phyloP scores from a whole-genome alignment of 495 filamentous ascomycete species.

The Evansstolkia leycettana region DNA sequence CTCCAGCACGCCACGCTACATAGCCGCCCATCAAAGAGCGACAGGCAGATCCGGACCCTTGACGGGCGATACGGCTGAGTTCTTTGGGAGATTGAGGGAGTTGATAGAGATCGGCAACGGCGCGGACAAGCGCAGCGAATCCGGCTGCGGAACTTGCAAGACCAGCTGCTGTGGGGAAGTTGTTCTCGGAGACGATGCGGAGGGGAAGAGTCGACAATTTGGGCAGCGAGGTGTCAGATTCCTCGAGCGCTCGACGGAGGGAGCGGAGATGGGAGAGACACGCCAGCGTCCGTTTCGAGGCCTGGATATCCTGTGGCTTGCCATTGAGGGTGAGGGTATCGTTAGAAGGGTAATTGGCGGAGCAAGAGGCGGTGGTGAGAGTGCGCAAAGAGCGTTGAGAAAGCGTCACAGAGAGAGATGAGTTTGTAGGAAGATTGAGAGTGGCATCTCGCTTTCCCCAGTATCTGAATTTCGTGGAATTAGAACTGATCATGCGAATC shows the following conservation, averaged over 20 bases:
- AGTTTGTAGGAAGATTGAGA: slow-evolving; percentile 94
- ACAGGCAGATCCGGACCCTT: slow-evolving; percentile 90
- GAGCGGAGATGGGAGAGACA: slow-evolving; percentile 77
- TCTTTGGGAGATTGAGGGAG: slow-evolving; percentile 66
- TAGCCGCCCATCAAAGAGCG: slow-evolving; percentile 88
- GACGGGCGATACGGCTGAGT: slow-evolving; percentile 80
- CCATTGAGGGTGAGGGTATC: slow-evolving; percentile 82
- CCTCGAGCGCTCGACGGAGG: slow-evolving; percentile 64
- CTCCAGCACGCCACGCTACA: slow-evolving; percentile 80
- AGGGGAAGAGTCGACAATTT: slow-evolving; percentile 63
- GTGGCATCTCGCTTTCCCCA: slow-evolving; percentile 93
- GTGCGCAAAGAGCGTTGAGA: slow-evolving; percentile 89
- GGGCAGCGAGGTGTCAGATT: slow-evolving; percentile 55
- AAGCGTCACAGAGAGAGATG: slow-evolving; percentile 89
- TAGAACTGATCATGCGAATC: slow-evolving; percentile 6
- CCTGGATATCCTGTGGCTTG: slow-evolving; percentile 62
- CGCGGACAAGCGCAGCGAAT: slow-evolving; percentile 87
- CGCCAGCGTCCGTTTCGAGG: slow-evolving; percentile 75
- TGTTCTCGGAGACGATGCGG: slow-evolving; percentile 83
- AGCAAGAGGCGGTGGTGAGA: slow-evolving; percentile 91
- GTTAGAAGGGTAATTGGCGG: slow-evolving; percentile 49
- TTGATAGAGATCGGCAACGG: slow-evolving; percentile 83
- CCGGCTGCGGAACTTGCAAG: slow-evolving; percentile 87
- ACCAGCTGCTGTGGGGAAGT: slow-evolving; percentile 97
- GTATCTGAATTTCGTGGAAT: slow-evolving; percentile 50